phyloP scores from a whole-genome alignment of 306 rosid genomes.

The Inga laurina region DNA sequence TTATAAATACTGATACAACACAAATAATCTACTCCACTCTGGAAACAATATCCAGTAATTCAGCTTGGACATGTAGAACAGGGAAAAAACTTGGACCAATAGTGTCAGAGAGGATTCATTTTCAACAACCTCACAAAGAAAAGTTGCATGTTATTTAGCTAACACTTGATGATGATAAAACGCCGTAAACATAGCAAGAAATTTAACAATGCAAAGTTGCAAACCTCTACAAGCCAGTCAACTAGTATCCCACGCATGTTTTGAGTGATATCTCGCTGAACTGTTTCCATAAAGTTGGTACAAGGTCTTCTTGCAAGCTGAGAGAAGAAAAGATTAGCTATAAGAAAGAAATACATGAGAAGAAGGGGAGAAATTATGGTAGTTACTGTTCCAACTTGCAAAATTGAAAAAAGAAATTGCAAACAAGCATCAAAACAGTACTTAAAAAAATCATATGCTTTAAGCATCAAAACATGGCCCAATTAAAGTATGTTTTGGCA shows the following conservation, averaged over 20 bases:
- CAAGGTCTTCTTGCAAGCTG: slow-evolving; percentile 78
- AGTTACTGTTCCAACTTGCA: background rate
- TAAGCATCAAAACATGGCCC: background rate
- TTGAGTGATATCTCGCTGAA: slow-evolving; percentile 78
- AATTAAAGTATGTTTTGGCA: background rate
- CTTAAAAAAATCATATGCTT: background rate
- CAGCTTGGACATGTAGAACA: background rate
- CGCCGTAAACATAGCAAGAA: background rate
- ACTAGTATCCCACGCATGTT: slow-evolving; percentile 87
- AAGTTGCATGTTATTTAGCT: background rate
- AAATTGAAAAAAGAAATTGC: background rate
- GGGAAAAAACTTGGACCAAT: background rate
- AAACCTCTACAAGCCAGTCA: slow-evolving; percentile 98
- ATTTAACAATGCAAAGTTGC: slow-evolving; percentile 43
- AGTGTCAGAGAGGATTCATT: background rate
- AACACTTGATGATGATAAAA: background rate
- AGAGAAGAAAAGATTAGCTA: slow-evolving; percentile 20
- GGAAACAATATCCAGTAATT: background rate
- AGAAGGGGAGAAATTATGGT: slow-evolving; percentile 21
- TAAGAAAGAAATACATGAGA: slow-evolving; percentile 24
- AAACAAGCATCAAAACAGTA: background rate
- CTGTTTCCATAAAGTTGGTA: slow-evolving; percentile 66
- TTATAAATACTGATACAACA: background rate
- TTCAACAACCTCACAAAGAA: background rate
- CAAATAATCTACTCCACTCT: background rate